Base-by-base conservation (phyloP, 108 stramenopile species). In the Nitzschia inconspicua region DNA sequence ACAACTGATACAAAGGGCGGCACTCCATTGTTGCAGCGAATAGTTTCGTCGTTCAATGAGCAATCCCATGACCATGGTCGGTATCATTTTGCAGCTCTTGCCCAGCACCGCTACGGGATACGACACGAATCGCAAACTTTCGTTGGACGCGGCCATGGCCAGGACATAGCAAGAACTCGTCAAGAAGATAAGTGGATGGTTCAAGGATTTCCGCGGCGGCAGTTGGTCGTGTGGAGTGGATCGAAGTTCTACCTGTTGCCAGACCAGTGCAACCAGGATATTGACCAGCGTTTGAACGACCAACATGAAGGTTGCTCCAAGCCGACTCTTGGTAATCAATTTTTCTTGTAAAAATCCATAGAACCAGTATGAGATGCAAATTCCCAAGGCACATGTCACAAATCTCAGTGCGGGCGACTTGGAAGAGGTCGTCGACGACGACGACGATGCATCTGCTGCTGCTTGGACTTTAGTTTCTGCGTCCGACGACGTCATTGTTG, bases 11-110 rank as follows among this genome's bases (percentile, higher is more conserved):
- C 66, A 66, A 2, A 74, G 57, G 8, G 91, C 94, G 1, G 85
- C 68, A 26, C 60, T 66, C 89, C 89, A 95, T 79, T 95, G 84
- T 40, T 62, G 57, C 36, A 75, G 34, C 6, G 57, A 43, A 61
- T 91, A 89, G 25, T 68, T 34, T 47, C 69, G 47, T 23, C 60
- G 31, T 53, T 89, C 88, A 1, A 87, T 64, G 6, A 90, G 50
- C 54, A 65, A 72, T 24, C 88, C 88, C 40, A 83, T 84, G 2
- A 88, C 42, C 93, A 97, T 96, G 25, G 91, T 94, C 9, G 96
- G 96, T 18, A 97, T 90, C 19, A 97, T 75, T 79, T 97, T 97
- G 56, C 93, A 93, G 36, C 82, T 82, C 75, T 97, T 97, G 18
- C 89, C 94, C 68, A 97, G 73, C 0, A 94, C 91, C 42, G 88